A percentile compares a stretch with the other conserved stretches of the same genome.
phyloP scores from a whole-genome alignment of 2,329 filamentous ascomycete species.

The Fusarium transvaalense region DNA sequence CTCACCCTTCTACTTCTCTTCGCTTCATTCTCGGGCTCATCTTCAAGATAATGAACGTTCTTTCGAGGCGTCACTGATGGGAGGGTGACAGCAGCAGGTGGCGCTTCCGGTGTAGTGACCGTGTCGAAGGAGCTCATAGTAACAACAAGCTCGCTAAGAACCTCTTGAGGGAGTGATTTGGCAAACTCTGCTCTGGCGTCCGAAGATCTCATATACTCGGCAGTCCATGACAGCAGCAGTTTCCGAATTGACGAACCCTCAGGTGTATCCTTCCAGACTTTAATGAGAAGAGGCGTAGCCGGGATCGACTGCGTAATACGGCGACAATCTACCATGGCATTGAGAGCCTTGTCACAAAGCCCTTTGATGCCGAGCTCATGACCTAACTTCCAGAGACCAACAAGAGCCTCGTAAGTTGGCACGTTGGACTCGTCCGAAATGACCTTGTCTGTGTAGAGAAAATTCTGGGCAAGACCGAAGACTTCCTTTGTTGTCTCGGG shows the following conservation, averaged over 20 bases:
- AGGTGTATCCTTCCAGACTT: conserved; percentile 72
- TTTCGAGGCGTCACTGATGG: conserved; percentile 53
- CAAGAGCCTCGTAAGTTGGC: conserved; percentile 66
- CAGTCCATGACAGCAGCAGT: conserved; percentile 71
- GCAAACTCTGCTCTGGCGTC: conserved; percentile 69
- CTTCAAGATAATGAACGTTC: conserved; percentile 64
- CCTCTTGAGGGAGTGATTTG: conserved; percentile 70
- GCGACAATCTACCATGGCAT: conserved; percentile 69
- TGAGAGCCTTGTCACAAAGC: conserved; percentile 67
- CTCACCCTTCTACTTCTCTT: conserved; percentile 60
- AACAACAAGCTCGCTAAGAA: conserved; percentile 72
- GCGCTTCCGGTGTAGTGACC: conserved; percentile 50
- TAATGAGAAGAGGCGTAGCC: conserved; percentile 68
- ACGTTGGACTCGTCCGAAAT: conserved; percentile 57
- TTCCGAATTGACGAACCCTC: conserved; percentile 70
- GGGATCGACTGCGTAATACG: conserved; percentile 67
- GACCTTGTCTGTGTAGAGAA: conserved; percentile 65
- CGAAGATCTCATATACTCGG: conserved; percentile 72
- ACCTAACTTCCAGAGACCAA: conserved; percentile 69
- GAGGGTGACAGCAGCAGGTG: conserved; percentile 27
- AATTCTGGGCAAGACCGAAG: conserved; percentile 68
- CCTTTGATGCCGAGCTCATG: conserved; percentile 65
- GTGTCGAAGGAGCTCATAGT: conserved; percentile 69
- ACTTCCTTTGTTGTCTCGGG: conserved; percentile 62
- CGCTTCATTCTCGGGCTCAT: conserved; percentile 57